Evolutionary conservation across 331 rosid species (phyloP), one percentile per base, ranked within the genome.

Genomic region (Pyracantha coccinea): DNA sequence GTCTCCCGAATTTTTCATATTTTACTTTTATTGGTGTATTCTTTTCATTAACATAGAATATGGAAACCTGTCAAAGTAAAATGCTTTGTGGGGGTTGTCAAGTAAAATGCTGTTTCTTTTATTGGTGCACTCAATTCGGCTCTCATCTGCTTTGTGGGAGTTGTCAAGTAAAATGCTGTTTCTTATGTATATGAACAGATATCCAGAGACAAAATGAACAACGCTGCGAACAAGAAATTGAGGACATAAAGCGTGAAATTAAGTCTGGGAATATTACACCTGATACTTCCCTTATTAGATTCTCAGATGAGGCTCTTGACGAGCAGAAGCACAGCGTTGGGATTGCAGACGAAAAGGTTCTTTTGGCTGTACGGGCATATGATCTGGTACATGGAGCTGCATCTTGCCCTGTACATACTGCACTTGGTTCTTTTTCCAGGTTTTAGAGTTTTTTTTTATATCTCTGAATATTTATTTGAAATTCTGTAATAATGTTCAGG

Each of bases 291-390:
- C 90, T 83, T 79, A 77, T 82, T 74, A 77, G 96, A 81, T 92
- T 92, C 85, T 94, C 93, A 21, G 97, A 94, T 78, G 99, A 92
- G 45, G 45, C 14, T 33, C 96, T 92, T 82, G 99, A 92, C 81
- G 97, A 94, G 82, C 99, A 94, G 79, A 94, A 92, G 83, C 99
- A 94, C 78, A 92, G 97, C 83, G 78, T 92, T 71, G 86, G 96
- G 85, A 88, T 94, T 81, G 92, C 97, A 47, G 96, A 94, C 73
- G 97, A 94, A 82, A 94, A 94, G 81, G 97, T 94, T 41, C 76
- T 90, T 68, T 85, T 94, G 86, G 99, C 93, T 61, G 92, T 85
- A 78, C 97, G 91, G 83, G 97, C 97, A 57, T 94, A 94, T 76
- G 97, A 94, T 88, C 75, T 94, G 97, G 99, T 94, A 92, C 24